phyloP scores from a whole-genome alignment of 1,284 basidiomycete genomes.

The Taiwanofungus camphoratus region DNA sequence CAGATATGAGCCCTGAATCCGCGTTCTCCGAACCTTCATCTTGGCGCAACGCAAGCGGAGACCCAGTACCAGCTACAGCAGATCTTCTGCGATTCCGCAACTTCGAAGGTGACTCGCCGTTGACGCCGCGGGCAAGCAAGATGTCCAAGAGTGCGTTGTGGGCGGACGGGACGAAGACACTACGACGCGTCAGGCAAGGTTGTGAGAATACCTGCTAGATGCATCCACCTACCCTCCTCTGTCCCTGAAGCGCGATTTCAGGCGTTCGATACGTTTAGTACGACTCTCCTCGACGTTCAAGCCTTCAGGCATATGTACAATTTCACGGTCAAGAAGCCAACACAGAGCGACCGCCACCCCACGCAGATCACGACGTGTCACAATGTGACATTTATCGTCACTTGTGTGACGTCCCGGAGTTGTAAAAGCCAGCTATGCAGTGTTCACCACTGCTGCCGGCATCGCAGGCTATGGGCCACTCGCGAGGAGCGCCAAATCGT shows the following conservation, averaged over 20 bases:
- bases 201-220: background rate
- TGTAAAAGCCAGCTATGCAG: background rate
- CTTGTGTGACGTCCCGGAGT: too few relatives aligned
- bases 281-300: conserved; percentile 47
- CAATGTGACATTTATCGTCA: too few relatives aligned
- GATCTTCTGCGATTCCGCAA: background rate
- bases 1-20: too few relatives aligned
- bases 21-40: too few relatives aligned
- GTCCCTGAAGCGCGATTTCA: conserved; percentile 55
- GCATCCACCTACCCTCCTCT: conserved; percentile 50
- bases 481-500: background rate
- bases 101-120: conserved; percentile 38
- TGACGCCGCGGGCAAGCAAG: conserved; percentile 35
- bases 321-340: too few relatives aligned
- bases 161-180: conserved; percentile 35
- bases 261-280: conserved; percentile 46
- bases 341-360: too few relatives aligned
- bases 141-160: conserved; percentile 35
- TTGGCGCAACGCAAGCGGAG: too few relatives aligned
- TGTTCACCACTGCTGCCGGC: background rate
- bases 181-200: conserved; percentile 12
- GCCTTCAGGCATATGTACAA: too few relatives aligned
- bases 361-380: background rate
- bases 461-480: background rate
- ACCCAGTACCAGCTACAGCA: background rate